A percentile compares a stretch with the other conserved stretches of the same genome.
Conservation (phyloP, 768 basidiomycete species). For the Sporobolomyces pararoseus region DNA sequence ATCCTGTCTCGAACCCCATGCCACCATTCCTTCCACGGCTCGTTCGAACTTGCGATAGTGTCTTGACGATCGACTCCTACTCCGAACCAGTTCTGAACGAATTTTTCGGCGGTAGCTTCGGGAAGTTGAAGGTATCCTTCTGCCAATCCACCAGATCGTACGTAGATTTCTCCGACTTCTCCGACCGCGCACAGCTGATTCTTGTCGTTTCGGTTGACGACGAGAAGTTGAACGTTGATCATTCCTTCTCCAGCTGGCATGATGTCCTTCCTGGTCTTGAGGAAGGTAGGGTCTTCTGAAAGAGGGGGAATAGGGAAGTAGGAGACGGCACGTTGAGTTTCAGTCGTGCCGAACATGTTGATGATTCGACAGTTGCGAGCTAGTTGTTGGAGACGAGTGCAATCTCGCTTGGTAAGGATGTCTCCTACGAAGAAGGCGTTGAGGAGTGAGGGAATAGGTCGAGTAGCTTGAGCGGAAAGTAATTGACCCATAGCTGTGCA, state of each 20-base stretch:
- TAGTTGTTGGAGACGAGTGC: conserved; percentile 84
- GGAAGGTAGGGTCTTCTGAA: conserved; percentile 77
- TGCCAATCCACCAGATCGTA: conserved; percentile 88
- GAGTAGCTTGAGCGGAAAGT: conserved; percentile 77
- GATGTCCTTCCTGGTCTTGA: conserved; percentile 90
- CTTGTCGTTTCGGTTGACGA: conserved; percentile 84
- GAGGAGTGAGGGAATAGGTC: conserved; percentile 75
- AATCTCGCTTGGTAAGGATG: conserved; percentile 95
- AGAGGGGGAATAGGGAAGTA: conserved; percentile 90
- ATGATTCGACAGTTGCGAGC: conserved; percentile 89
- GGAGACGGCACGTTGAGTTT: conserved; percentile 97
- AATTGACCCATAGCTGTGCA: conserved; percentile 87
- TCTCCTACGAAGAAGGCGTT: conserved; percentile 99
- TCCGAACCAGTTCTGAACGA: conserved; percentile 88
- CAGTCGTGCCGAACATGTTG: conserved; percentile 99
- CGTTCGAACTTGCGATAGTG: conserved; percentile 62
- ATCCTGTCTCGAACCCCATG: conserved; percentile 92
- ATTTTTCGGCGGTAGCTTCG: conserved; percentile 80
- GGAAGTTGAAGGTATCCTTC: conserved; percentile 82
- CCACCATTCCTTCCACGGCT: conserved; percentile 78
- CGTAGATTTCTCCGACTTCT: conserved; percentile 97
- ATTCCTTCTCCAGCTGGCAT: conserved; percentile 97
- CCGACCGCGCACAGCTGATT: conserved; percentile 85
- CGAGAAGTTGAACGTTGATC: conserved; percentile 93
- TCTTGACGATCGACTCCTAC: conserved; percentile 60